A percentile compares a stretch with the other conserved stretches of the same genome.
These are phyloP conservation scores for Colletotrichum trifolii DNA, from an alignment of 2,329 filamentous ascomycete species.

Conservation along the genomic window DNA sequence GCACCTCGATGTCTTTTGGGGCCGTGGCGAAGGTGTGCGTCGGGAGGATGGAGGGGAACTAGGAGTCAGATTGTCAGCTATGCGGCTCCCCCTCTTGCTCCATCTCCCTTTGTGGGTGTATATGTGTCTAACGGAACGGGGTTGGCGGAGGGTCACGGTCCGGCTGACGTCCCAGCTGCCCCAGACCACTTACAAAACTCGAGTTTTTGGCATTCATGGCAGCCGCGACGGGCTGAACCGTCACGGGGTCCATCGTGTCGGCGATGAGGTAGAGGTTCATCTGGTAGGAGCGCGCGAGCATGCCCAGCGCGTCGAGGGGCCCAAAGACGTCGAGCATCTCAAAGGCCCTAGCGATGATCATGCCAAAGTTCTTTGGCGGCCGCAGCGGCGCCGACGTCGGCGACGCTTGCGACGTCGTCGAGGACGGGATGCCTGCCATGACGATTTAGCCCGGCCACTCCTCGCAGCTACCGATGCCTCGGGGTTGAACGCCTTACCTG, in stretches of 20 bases:
- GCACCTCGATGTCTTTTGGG: slow-evolving; percentile 59
- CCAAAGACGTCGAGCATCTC: slow-evolving; percentile 59
- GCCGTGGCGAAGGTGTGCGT: slow-evolving; percentile 56
- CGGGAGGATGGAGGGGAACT: slow-evolving; percentile 37
- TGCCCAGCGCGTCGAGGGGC: slow-evolving; percentile 54
- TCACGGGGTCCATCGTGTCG: slow-evolving; percentile 33
- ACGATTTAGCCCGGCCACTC: neutral
- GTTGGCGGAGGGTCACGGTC: slow-evolving; percentile 18
- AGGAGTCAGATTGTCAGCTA: too few species aligned
- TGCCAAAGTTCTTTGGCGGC: slow-evolving; percentile 47
- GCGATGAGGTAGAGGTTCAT: slow-evolving; percentile 29
- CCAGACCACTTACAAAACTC: slow-evolving; percentile 25
- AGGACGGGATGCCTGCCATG: slow-evolving; percentile 8
- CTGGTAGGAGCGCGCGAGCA: slow-evolving; percentile 16
- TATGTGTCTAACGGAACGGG: too few species aligned
- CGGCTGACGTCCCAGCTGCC: neutral
- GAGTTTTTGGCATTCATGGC: slow-evolving; percentile 33
- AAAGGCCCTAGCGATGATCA: slow-evolving; percentile 58
- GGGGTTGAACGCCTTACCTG: too few species aligned
- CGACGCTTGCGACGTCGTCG: neutral
- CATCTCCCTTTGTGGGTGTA: neutral
- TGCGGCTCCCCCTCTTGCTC: too few species aligned
- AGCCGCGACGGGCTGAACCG: slow-evolving; percentile 2
- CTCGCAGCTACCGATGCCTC: too few species aligned
- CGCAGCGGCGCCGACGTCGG: neutral